These are phyloP conservation scores for Cytospora leucostoma DNA, from an alignment of 2,329 filamentous ascomycete species.

Conservation along the genomic window DNA sequence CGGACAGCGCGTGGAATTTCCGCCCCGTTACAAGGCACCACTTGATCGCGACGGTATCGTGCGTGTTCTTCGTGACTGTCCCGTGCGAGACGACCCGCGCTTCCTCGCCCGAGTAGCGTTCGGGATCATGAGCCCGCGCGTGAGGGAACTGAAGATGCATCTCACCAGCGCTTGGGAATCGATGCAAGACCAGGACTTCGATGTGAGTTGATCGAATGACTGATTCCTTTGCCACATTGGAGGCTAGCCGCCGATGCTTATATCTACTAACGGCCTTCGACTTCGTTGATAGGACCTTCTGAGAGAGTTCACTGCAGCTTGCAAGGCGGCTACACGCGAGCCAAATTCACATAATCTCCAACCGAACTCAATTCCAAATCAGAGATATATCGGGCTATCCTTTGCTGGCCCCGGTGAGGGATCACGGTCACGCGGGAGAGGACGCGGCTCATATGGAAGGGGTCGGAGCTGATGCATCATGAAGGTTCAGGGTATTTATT, in stretches of 20 bases:
- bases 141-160: slow-evolving; percentile 50
- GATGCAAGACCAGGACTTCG: slow-evolving; percentile 56
- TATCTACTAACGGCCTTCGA: neutral
- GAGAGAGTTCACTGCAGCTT: slow-evolving; percentile 21
- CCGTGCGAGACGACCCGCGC: slow-evolving; percentile 57
- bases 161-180: slow-evolving; percentile 51
- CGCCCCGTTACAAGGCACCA: slow-evolving; percentile 40
- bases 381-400: neutral
- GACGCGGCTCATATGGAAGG: neutral
- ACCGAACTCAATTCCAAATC: neutral
- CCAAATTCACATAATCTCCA: neutral
- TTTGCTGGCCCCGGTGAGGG: neutral
- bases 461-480: neutral
- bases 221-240: too few species aligned
- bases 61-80: slow-evolving; percentile 45
- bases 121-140: slow-evolving; percentile 60
- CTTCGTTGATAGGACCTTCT: slow-evolving; percentile 8
- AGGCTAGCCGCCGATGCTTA: fast-evolving
- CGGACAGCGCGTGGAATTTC: slow-evolving; percentile 41
- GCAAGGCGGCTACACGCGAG: slow-evolving; percentile 7
- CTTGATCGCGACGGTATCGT: slow-evolving; percentile 45
- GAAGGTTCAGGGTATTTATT: too few species aligned
- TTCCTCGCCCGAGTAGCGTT: slow-evolving; percentile 63
- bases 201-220: slow-evolving; percentile 38
- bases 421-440: neutral